phyloP scores from a whole-genome alignment of 352 stramenopile genomes.

The Globisporangium perplexum region DNA sequence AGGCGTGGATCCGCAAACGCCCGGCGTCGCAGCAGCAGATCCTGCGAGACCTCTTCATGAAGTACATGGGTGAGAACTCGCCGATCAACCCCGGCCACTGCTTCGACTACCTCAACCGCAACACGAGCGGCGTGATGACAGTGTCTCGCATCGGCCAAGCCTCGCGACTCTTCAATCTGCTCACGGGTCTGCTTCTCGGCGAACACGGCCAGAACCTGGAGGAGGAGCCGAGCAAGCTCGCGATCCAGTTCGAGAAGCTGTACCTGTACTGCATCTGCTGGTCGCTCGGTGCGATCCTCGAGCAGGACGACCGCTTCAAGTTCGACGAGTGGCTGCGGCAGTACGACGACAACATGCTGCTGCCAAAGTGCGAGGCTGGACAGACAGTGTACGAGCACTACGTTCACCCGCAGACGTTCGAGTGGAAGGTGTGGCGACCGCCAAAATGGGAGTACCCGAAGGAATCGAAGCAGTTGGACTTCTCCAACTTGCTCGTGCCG shows the following conservation, averaged over 20 bases:
- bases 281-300: conserved; percentile 94
- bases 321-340: conserved; percentile 95
- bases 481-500: conserved; percentile 97
- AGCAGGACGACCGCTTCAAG: conserved; percentile 94
- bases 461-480: conserved; percentile 91
- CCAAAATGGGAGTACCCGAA: conserved; percentile 95
- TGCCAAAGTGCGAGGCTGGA: conserved; percentile 87
- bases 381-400: conserved; percentile 94
- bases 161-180: conserved; percentile 75
- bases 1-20: conserved; percentile 95
- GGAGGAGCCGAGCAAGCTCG: conserved; percentile 62
- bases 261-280: conserved; percentile 97
- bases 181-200: conserved; percentile 89
- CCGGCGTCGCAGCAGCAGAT: conserved; percentile 84
- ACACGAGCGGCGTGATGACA: conserved; percentile 92
- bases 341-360: conserved; percentile 87
- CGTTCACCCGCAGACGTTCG: conserved; percentile 87
- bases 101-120: conserved; percentile 95
- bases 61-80: conserved; percentile 95
- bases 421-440: conserved; percentile 95
- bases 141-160: conserved; percentile 90
- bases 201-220: conserved; percentile 63
- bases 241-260: conserved; percentile 91
- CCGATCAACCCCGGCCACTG: conserved; percentile 92
- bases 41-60: conserved; percentile 90